Percentiles rank a stretch among this genome's conserved stretches.
Evolutionary conservation across 768 basidiomycete genomes (phyloP).

Genomic region (Cubamyces sp.): DNA sequence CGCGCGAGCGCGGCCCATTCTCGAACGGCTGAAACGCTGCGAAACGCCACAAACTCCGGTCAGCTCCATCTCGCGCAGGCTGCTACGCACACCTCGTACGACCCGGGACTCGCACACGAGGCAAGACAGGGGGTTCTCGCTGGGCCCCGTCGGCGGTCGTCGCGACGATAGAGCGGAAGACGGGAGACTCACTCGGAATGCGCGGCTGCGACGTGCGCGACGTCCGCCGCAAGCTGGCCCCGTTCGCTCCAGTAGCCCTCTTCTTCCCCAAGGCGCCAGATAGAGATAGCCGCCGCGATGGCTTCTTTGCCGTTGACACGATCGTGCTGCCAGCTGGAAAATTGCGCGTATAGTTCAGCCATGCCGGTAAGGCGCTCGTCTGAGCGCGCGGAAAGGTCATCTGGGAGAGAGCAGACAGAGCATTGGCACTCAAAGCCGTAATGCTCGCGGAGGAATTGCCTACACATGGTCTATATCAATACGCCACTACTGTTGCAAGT

Average conservation of each 20-base stretch:
- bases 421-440: conserved; percentile 68
- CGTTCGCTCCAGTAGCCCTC: conserved; percentile 72
- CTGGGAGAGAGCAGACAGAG: conserved; percentile 58
- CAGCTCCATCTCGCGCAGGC: background rate
- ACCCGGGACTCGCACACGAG: background rate
- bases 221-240: conserved; percentile 64
- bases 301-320: conserved; percentile 54
- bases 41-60: background rate
- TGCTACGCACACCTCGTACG: too few relatives aligned
- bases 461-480: conserved; percentile 30
- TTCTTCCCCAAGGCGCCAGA: conserved; percentile 61
- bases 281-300: conserved; percentile 48
- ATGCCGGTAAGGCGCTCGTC: conserved; percentile 55
- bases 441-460: conserved; percentile 49
- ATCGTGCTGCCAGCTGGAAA: conserved; percentile 53
- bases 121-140: background rate
- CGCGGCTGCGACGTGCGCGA: conserved; percentile 59
- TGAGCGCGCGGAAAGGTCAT: conserved; percentile 50
- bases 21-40: conserved; percentile 48
- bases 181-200: conserved; percentile 59
- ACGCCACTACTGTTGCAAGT: background rate
- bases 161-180: background rate
- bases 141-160: background rate
- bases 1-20: conserved; percentile 55
- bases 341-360: conserved; percentile 45